phyloP scores from a whole-genome alignment of 192 early-diverging fungal genomes.

The Coemansia sp. region DNA sequence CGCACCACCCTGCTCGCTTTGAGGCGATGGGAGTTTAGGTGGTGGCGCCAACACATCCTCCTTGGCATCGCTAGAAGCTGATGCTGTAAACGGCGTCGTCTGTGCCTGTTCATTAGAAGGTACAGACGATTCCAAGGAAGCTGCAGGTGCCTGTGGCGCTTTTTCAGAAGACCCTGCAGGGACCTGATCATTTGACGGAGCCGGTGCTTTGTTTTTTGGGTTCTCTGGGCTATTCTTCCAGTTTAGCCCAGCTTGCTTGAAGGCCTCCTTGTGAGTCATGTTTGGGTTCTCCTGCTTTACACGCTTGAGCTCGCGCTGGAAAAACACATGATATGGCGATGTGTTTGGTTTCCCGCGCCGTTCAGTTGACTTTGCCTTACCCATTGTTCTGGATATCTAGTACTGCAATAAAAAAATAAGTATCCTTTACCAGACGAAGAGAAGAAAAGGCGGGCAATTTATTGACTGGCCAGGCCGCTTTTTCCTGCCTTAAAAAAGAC shows the following conservation, averaged over 20 bases:
- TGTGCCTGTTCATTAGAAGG: too few species aligned
- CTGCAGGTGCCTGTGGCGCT: constrained; percentile 1
- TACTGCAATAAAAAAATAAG: background rate
- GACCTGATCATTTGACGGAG: background rate
- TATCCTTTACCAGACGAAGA: background rate
- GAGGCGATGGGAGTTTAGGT: too few species aligned
- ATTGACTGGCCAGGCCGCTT: background rate
- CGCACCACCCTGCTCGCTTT: too few species aligned
- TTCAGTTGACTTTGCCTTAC: constrained; percentile 12
- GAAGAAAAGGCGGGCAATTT: constrained; percentile 1
- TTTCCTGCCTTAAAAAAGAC: background rate
- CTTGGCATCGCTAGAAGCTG: too few species aligned
- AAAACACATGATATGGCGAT: constrained; percentile 36
- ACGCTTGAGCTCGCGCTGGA: constrained; percentile 44
- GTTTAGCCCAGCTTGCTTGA: constrained; percentile 47
- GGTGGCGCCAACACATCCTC: too few species aligned
- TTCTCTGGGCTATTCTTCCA: constrained; percentile 46
- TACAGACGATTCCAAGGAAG: background rate
- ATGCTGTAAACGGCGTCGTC: too few species aligned
- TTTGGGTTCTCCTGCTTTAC: constrained; percentile 40
- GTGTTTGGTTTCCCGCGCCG: constrained; percentile 24
- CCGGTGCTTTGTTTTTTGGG: constrained; percentile 36
- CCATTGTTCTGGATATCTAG: constrained; percentile 3
- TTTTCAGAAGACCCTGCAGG: constrained; percentile 3
- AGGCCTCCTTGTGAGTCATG: constrained; percentile 48